Evolutionary conservation across 768 basidiomycete genomes (phyloP).

Genomic region (Pleurotus djamor): DNA sequence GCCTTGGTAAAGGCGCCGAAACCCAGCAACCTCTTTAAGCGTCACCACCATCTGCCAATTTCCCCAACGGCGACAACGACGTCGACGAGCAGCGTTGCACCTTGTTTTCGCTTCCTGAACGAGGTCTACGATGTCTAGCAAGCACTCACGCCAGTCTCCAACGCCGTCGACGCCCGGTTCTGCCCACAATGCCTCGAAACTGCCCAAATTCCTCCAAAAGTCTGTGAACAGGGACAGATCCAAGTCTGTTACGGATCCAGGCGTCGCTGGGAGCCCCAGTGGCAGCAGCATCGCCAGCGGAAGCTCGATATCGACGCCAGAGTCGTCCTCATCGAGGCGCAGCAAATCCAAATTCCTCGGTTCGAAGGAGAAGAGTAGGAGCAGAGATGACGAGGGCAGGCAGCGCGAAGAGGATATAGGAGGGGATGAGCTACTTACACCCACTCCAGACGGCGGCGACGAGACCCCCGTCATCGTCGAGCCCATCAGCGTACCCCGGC

Average conservation of each 20-base stretch:
- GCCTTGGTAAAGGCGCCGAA: not conserved
- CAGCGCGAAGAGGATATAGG: not conserved
- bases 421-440: conserved; percentile 3
- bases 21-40: not conserved
- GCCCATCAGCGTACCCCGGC: conserved; percentile 50
- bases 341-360: conserved; percentile 32
- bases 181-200: conserved; percentile 44
- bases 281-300: conserved; percentile 33
- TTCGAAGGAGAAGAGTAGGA: conserved; percentile 26
- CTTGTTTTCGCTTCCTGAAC: not conserved
- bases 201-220: conserved; percentile 70
- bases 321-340: conserved; percentile 23
- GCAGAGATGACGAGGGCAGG: conserved; percentile 21
- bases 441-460: conserved; percentile 23
- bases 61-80: not conserved
- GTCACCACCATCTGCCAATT: conserved; percentile 1
- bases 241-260: conserved; percentile 41
- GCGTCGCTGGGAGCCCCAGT: conserved; percentile 36
- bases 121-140: conserved; percentile 37
- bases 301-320: conserved; percentile 24
- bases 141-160: conserved; percentile 40
- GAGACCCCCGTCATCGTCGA: conserved; percentile 71
- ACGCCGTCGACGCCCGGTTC: conserved; percentile 39
- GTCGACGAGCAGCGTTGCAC: not conserved
- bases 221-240: conserved; percentile 53